Evolutionary conservation across 139 green algal species (phyloP).

Genomic region (Tetradesmus lagerheimii): DNA sequence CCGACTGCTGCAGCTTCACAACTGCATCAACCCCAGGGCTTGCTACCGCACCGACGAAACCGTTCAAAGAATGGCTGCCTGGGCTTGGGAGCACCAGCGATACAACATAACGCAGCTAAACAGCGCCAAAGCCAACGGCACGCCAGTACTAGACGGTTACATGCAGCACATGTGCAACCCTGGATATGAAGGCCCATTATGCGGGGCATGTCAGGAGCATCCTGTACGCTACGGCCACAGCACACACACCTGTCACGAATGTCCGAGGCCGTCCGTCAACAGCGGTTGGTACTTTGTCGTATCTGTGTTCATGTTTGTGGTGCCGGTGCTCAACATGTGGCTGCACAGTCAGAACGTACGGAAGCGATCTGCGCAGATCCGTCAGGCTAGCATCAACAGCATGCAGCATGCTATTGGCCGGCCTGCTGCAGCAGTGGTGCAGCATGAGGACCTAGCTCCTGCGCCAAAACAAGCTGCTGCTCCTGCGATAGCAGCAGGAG

Average conservation of each 20-base stretch:
- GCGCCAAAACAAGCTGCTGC: background rate
- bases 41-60: background rate
- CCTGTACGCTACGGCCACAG: background rate
- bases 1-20: background rate
- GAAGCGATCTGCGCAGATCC: background rate
- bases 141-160: background rate
- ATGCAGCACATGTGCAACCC: conserved; percentile 1
- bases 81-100: background rate
- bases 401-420: background rate
- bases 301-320: background rate
- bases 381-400: background rate
- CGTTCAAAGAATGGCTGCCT: background rate
- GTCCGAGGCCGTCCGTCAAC: background rate
- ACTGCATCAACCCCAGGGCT: background rate
- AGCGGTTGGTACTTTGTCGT: conserved; percentile 27
- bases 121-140: background rate
- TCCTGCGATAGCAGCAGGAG: background rate
- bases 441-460: background rate
- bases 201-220: conserved; percentile 4
- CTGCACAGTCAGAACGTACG: conserved; percentile 3
- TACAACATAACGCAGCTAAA: conserved; percentile 24
- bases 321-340: background rate
- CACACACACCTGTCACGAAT: background rate
- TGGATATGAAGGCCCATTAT: conserved; percentile 13
- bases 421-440: background rate